These are phyloP conservation scores for Trematosphaeria pertusa DNA, from an alignment of 2,329 filamentous ascomycete species.

Conservation along the genomic window DNA sequence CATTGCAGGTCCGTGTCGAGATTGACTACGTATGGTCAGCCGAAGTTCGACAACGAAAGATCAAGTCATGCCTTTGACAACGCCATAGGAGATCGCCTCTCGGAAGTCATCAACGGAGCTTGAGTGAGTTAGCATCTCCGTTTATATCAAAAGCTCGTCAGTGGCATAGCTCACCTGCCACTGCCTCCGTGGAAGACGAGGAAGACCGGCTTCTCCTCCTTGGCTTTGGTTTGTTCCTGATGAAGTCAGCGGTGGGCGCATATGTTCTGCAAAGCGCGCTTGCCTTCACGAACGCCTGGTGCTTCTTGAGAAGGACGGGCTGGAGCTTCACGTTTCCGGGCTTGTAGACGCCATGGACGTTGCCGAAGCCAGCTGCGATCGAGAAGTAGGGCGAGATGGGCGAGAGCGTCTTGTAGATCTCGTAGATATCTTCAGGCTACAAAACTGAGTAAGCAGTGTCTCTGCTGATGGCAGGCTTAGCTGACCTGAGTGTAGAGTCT, in stretches of 20 bases:
- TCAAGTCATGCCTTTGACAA: no score
- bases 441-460: no score
- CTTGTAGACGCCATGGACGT: slow-evolving; percentile 99
- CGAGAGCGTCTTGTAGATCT: slow-evolving; percentile 75
- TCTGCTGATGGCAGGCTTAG: no score
- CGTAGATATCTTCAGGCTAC: slow-evolving; percentile 74
- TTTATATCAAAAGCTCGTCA: no score
- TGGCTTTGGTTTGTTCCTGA: slow-evolving; percentile 74
- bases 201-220: slow-evolving; percentile 91
- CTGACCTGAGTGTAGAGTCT: slow-evolving; percentile 77
- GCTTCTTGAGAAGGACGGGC: slow-evolving; percentile 94
- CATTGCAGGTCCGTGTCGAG: slow-evolving; percentile 94
- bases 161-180: no score
- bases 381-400: slow-evolving; percentile 94
- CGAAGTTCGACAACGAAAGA: no score
- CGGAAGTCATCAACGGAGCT: slow-evolving; percentile 86
- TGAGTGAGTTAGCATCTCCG: no score
- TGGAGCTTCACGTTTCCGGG: slow-evolving; percentile 96
- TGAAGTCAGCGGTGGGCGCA: no score
- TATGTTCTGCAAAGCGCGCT: no score
- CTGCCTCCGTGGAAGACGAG: slow-evolving; percentile 99
- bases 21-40: no score
- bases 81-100: slow-evolving; percentile 69
- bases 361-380: slow-evolving; percentile 97
- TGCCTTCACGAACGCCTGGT: slow-evolving; percentile 92